These are phyloP conservation scores for Septoria petroselini DNA, from an alignment of 2,329 filamentous ascomycete genomes.

Conservation along the genomic window DNA sequence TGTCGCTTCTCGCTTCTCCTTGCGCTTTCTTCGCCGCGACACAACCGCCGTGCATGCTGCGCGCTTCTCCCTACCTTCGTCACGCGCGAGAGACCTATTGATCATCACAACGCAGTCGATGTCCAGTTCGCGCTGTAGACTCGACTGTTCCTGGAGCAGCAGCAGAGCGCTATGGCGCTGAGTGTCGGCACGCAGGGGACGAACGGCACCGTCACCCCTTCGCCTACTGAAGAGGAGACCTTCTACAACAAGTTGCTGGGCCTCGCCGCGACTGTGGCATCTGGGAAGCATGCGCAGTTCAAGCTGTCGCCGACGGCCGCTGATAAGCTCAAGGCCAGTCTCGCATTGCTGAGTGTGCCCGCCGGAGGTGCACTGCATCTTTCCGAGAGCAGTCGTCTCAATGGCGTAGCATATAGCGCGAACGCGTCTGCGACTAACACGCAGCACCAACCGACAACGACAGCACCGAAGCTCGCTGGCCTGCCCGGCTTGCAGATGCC, in stretches of 20 bases:
- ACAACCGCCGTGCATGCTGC: slow-evolving; percentile 1
- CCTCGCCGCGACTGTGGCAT: slow-evolving; percentile 76
- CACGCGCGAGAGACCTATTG: slow-evolving; percentile 2
- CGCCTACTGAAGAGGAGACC: slow-evolving; percentile 34
- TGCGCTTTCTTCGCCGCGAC: slow-evolving; percentile 1
- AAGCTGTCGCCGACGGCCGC: slow-evolving; percentile 56
- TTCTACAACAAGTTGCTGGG: slow-evolving; percentile 74
- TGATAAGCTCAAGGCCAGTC: slow-evolving; percentile 37
- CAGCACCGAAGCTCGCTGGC: slow-evolving; percentile 14
- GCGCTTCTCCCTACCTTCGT: slow-evolving; percentile 1
- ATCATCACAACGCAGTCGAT: slow-evolving; percentile 16
- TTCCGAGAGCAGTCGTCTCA: slow-evolving; percentile 18
- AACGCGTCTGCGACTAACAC: slow-evolving; percentile 28
- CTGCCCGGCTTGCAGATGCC: slow-evolving; percentile 28
- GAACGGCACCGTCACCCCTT: slow-evolving; percentile 24
- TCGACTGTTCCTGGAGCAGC: slow-evolving; percentile 12
- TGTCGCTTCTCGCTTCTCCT: slow-evolving; percentile 3
- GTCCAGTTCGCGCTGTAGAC: slow-evolving; percentile 19
- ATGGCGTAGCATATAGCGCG: slow-evolving; percentile 23
- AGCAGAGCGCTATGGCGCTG: slow-evolving; percentile 24
- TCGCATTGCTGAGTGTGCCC: slow-evolving; percentile 14
- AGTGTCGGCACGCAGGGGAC: slow-evolving; percentile 17
- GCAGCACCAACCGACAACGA: slow-evolving; percentile 18
- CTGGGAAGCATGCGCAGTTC: slow-evolving; percentile 67
- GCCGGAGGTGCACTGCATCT: slow-evolving; percentile 13